These are phyloP conservation scores for Rhodotorula glutinis DNA, from an alignment of 1,284 basidiomycete species.

Conservation along the genomic window DNA sequence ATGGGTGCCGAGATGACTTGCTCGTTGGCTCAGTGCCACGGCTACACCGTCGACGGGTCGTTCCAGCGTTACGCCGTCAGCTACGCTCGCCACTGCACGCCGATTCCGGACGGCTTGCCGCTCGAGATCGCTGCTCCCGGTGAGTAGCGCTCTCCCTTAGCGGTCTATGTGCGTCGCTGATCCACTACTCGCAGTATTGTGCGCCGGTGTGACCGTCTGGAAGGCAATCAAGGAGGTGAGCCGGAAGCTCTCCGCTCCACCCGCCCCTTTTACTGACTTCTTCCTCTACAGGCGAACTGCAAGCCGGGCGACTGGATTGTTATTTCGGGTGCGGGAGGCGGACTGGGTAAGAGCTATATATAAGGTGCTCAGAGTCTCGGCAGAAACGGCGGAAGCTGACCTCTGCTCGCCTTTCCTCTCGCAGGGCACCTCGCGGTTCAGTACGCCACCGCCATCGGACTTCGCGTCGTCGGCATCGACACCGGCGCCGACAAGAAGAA, in stretches of 20 bases:
- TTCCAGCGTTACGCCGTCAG: constrained; percentile 65
- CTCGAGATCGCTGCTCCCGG: constrained; percentile 26
- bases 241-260: neutral
- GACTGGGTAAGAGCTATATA: constrained; percentile 19
- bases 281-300: constrained; percentile 10
- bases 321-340: constrained; percentile 39
- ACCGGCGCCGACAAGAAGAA: constrained; percentile 40
- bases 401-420: neutral
- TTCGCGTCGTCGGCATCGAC: constrained; percentile 41
- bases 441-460: constrained; percentile 35
- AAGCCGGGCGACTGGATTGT: constrained; percentile 34
- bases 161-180: neutral
- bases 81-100: constrained; percentile 60
- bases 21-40: constrained; percentile 52
- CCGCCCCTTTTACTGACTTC: neutral
- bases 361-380: neutral
- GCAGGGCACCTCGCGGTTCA: constrained; percentile 27
- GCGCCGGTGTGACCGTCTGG: constrained; percentile 41
- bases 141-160: neutral
- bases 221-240: constrained; percentile 34
- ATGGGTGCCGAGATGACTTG: constrained; percentile 67
- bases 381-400: neutral
- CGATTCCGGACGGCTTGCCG: constrained; percentile 36
- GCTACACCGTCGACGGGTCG: constrained; percentile 63
- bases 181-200: constrained; percentile 6